Conservation (phyloP, 192 early-diverging fungal genomes). For the Entomortierella lignicola region DNA sequence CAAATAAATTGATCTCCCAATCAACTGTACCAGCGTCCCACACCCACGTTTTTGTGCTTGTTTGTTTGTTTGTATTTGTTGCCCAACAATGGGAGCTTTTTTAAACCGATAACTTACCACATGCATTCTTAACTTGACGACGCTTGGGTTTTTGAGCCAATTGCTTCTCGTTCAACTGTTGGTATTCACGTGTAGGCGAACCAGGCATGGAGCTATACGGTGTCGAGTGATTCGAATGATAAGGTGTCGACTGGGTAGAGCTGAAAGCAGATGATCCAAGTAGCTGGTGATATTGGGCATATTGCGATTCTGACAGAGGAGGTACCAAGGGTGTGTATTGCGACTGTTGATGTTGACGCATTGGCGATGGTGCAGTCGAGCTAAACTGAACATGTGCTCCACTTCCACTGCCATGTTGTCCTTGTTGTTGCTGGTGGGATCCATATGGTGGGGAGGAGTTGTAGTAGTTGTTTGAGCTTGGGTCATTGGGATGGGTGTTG, state of each 20-base stretch:
- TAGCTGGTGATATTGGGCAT: slow-evolving; percentile 48
- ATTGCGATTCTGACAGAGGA: slow-evolving; percentile 35
- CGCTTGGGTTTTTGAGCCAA: slow-evolving; percentile 63
- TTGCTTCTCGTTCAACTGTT: slow-evolving; percentile 17
- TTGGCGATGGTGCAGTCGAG: slow-evolving; percentile 43
- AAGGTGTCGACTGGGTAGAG: slow-evolving; percentile 41
- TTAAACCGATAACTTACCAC: slow-evolving; percentile 63
- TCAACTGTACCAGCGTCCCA: background rate
- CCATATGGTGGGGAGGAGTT: slow-evolving; percentile 19
- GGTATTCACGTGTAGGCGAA: slow-evolving; percentile 39
- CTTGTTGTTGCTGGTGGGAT: slow-evolving; percentile 20
- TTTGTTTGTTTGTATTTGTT: slow-evolving; percentile 67
- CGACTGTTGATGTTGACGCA: slow-evolving; percentile 44
- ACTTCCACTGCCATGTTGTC: slow-evolving; percentile 7
- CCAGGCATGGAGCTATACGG: slow-evolving; percentile 53
- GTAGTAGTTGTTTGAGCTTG: slow-evolving; percentile 23
- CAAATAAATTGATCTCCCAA: background rate
- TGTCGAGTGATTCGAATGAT: slow-evolving; percentile 53
- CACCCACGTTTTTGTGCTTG: background rate
- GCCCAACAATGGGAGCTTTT: background rate
- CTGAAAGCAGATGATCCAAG: slow-evolving; percentile 44
- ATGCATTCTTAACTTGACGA: slow-evolving; percentile 92
- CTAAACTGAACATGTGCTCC: slow-evolving; percentile 29
- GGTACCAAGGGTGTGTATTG: slow-evolving; percentile 41
- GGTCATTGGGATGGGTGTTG: slow-evolving; percentile 13